phyloP scores from a whole-genome alignment of 2,329 filamentous ascomycete genomes.

The Fulvia fulva region DNA sequence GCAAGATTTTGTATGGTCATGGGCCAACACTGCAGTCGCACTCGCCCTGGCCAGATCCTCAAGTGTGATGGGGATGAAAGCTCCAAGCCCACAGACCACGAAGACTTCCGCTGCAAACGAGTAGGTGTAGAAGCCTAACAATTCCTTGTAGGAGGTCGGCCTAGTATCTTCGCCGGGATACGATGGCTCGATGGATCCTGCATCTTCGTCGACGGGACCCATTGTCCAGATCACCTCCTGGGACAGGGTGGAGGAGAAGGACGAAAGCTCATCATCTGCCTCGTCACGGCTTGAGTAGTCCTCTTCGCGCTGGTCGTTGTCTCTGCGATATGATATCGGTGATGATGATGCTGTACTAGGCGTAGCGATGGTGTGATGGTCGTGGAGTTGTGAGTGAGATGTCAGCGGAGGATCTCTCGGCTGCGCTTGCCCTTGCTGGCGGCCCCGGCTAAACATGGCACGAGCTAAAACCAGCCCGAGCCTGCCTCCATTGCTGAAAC shows the following conservation, averaged over 20 bases:
- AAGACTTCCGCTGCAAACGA: conserved; percentile 96
- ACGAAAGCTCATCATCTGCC: conserved; percentile 41
- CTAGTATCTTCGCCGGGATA: conserved; percentile 83
- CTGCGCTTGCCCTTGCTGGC: background rate
- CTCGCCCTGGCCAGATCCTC: conserved; percentile 84
- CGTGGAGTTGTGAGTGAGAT: background rate
- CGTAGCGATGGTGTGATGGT: conserved; percentile 2
- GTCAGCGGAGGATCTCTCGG: background rate
- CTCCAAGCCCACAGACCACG: conserved; percentile 81
- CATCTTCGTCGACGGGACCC: conserved; percentile 12
- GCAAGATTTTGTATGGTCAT: conserved; percentile 73
- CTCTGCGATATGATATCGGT: conserved; percentile 28
- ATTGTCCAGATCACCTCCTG: conserved; percentile 12
- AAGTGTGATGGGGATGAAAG: conserved; percentile 92
- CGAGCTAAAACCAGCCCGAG: background rate
- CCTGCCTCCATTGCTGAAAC: background rate
- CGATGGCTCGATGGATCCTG: conserved; percentile 39
- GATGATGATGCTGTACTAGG: conserved; percentile 16
- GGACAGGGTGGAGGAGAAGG: conserved; percentile 2
- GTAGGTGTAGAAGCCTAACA: conserved; percentile 93
- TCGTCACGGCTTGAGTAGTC: background rate
- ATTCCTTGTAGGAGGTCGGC: conserved; percentile 81
- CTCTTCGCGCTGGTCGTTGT: background rate
- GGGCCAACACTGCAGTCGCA: conserved; percentile 73
- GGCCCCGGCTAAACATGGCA: background rate